Evolutionary conservation across 169 alveolate genomes (phyloP).

Genomic region (Miamiensis avidus): DNA sequence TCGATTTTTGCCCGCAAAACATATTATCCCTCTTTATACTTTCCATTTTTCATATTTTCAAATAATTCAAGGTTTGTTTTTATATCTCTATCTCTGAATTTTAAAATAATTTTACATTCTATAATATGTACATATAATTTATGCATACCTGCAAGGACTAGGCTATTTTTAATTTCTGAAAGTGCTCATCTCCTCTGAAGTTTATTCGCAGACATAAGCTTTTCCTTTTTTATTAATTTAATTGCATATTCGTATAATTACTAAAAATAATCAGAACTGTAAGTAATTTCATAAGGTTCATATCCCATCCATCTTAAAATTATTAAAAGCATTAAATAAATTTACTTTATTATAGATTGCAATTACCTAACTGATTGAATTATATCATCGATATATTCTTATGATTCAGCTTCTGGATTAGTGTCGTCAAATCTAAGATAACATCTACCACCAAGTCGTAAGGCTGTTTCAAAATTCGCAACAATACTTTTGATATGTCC

Average conservation of each 20-base stretch:
- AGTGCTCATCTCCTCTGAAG: slow-evolving; percentile 93
- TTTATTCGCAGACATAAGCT: slow-evolving; percentile 98
- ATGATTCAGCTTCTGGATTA: slow-evolving; percentile 80
- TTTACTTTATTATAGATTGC: no score
- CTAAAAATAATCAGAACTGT: slow-evolving; percentile 98
- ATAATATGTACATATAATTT: no score
- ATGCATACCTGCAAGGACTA: slow-evolving; percentile 77
- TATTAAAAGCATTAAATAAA: slow-evolving; percentile 6
- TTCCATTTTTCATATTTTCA: slow-evolving; percentile 95
- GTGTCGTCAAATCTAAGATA: slow-evolving; percentile 87
- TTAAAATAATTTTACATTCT: slow-evolving; percentile 34
- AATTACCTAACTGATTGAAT: slow-evolving; percentile 51
- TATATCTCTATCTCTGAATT: slow-evolving; percentile 93
- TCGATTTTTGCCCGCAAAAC: slow-evolving; percentile 98
- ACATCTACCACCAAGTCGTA: slow-evolving; percentile 85
- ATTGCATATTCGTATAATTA: slow-evolving; percentile 96
- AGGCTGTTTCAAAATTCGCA: slow-evolving; percentile 95
- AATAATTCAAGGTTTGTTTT: slow-evolving; percentile 96
- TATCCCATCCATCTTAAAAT: slow-evolving; percentile 94
- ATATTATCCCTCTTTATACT: slow-evolving; percentile 94
- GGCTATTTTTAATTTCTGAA: slow-evolving; percentile 87
- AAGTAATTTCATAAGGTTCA: slow-evolving; percentile 93
- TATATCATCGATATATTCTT: slow-evolving; percentile 78
- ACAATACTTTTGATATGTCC: slow-evolving; percentile 99
- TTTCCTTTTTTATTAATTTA: slow-evolving; percentile 93